phyloP scores from a whole-genome alignment of 2,329 filamentous ascomycete species.

The Trichoderma simmonsii region DNA sequence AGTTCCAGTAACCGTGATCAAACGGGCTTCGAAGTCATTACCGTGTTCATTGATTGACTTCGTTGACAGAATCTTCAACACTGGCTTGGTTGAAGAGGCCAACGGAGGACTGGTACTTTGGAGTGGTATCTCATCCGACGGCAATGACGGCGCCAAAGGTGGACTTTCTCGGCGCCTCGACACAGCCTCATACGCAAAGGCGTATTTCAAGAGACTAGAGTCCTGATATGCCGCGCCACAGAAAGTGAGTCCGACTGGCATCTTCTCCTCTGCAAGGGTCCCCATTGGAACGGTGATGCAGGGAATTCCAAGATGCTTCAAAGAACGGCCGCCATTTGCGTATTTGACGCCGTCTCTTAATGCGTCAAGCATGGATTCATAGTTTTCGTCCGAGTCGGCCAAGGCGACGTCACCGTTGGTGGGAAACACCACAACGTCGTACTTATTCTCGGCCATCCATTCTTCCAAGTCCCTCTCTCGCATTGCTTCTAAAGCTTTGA shows the following conservation, averaged over 20 bases:
- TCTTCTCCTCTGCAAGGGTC: not conserved
- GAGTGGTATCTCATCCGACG: not conserved
- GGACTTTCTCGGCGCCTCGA: not conserved
- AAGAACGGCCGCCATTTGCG: not conserved
- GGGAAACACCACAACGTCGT: not conserved
- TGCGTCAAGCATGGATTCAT: not conserved
- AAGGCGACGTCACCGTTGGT: not conserved
- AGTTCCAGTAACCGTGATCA: not conserved
- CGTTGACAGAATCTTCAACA: not conserved
- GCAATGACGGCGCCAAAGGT: not conserved
- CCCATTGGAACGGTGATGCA: not conserved
- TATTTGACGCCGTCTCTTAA: not conserved
- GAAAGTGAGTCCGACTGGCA: not conserved
- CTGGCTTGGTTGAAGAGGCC: not conserved
- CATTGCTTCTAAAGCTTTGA: not conserved
- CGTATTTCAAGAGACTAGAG: not conserved
- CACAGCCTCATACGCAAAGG: not conserved
- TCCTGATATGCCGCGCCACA: not conserved
- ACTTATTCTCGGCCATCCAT: not conserved
- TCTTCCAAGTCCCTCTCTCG: not conserved
- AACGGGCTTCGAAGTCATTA: not conserved
- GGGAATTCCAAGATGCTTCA: not conserved
- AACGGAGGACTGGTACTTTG: not conserved
- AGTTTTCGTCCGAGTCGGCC: not conserved
- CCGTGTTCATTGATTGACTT: not conserved